These are phyloP conservation scores for Seiridium unicorne DNA, from an alignment of 2,329 filamentous ascomycete species.

Conservation along the genomic window DNA sequence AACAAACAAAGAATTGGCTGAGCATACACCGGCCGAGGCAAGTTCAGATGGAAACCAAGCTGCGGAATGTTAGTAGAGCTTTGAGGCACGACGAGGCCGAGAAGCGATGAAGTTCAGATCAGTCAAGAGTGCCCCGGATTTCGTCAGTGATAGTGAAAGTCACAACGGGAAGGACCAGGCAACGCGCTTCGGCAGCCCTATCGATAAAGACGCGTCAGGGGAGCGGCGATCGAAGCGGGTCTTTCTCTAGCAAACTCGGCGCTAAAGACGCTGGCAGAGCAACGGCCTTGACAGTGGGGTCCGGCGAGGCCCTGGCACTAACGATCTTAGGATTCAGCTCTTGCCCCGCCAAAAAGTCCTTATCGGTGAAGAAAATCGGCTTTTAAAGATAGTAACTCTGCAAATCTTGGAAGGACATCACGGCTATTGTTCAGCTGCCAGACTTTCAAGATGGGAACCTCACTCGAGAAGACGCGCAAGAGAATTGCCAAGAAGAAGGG, in stretches of 20 bases:
- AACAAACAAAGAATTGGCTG: too few species aligned
- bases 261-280: not conserved
- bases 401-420: not conserved
- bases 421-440: not conserved
- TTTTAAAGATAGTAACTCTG: not conserved
- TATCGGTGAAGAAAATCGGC: conserved; percentile 3
- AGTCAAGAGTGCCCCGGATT: not conserved
- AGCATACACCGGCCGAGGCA: too few species aligned
- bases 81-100: not conserved
- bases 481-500: conserved; percentile 85
- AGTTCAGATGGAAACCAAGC: too few species aligned
- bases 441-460: conserved; percentile 64
- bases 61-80: not conserved
- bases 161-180: not conserved
- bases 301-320: not conserved
- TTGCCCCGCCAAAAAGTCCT: conserved; percentile 3
- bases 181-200: not conserved
- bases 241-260: not conserved
- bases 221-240: not conserved
- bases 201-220: conserved; percentile 4
- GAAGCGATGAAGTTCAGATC: not conserved
- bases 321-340: not conserved
- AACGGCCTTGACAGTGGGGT: not conserved
- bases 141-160: not conserved
- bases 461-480: conserved; percentile 81